A percentile compares a stretch with the other conserved stretches of the same genome.
phyloP scores from a whole-genome alignment of 257 asterid genomes.

The Jasminum sambac region DNA sequence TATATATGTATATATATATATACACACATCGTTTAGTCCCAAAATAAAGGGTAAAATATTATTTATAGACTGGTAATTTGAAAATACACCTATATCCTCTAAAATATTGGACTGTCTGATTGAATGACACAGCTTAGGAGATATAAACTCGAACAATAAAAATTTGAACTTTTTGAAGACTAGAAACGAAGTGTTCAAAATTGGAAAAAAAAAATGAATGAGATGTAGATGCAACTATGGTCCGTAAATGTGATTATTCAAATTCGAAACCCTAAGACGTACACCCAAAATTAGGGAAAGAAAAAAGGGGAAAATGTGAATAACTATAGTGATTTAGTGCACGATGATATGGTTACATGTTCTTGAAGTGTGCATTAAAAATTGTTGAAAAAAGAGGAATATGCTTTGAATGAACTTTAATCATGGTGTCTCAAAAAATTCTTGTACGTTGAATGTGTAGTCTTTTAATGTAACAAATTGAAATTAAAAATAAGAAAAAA shows the following conservation, averaged over 20 bases:
- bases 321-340: not conserved
- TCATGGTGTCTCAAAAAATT: not conserved
- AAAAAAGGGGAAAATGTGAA: not conserved
- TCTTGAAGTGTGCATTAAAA: not conserved
- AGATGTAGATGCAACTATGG: not conserved
- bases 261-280: not conserved
- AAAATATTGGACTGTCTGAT: too few relatives aligned
- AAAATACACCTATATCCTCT: too few relatives aligned
- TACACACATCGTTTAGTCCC: too few relatives aligned
- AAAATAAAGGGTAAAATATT: too few relatives aligned
- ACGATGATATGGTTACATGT: not conserved
- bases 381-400: not conserved
- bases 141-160: too few relatives aligned
- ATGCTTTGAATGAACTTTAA: not conserved
- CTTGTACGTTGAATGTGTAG: not conserved
- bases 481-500: constrained; percentile 19
- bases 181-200: too few relatives aligned
- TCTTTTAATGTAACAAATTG: constrained; percentile 15
- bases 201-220: not conserved
- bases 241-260: not conserved
- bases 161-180: too few relatives aligned
- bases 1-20: too few relatives aligned
- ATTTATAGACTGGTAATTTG: too few relatives aligned
- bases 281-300: not conserved
- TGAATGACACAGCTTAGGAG: too few relatives aligned